phyloP scores from a whole-genome alignment of 2,329 filamentous ascomycete species.

The Harringtonia lauricola region DNA sequence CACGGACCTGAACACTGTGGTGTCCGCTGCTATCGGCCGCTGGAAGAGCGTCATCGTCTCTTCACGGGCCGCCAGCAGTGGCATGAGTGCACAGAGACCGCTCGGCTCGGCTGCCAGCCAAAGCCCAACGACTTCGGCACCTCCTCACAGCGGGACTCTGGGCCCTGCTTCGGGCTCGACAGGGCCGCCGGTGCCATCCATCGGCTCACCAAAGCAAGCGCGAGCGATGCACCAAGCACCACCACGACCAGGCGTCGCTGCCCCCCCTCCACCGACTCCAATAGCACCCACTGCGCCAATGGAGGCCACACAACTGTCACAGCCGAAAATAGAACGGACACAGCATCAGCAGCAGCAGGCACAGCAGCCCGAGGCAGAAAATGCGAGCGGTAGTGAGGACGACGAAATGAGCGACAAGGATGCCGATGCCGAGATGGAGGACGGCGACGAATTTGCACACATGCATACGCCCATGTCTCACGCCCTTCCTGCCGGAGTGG shows the following conservation, averaged over 20 bases:
- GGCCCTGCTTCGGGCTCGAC: background rate
- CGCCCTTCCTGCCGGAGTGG: background rate
- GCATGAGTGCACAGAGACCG: conserved; percentile 38
- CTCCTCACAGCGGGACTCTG: background rate
- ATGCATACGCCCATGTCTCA: conserved; percentile 28
- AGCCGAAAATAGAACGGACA: conserved; percentile 6
- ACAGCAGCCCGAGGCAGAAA: conserved; percentile 2
- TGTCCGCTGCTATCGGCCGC: conserved; percentile 44
- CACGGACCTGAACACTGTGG: conserved; percentile 37
- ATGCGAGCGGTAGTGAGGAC: background rate
- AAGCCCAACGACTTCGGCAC: conserved; percentile 1
- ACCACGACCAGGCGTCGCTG: background rate
- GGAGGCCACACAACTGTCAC: conserved; percentile 1
- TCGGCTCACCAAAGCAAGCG: background rate
- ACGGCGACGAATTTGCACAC: conserved; percentile 43
- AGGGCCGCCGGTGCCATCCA: background rate
- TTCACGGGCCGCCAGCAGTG: conserved; percentile 28
- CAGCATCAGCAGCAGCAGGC: conserved; percentile 9
- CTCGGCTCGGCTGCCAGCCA: conserved; percentile 24
- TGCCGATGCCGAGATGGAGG: conserved; percentile 42
- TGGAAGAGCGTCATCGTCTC: conserved; percentile 53
- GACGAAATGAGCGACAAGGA: conserved; percentile 36
- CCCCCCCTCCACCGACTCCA: background rate
- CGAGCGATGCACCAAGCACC: background rate
- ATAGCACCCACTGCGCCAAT: background rate